These are phyloP conservation scores for Pichia kluyveri DNA, from an alignment of 805 yeast genomes.

Conservation along the genomic window DNA sequence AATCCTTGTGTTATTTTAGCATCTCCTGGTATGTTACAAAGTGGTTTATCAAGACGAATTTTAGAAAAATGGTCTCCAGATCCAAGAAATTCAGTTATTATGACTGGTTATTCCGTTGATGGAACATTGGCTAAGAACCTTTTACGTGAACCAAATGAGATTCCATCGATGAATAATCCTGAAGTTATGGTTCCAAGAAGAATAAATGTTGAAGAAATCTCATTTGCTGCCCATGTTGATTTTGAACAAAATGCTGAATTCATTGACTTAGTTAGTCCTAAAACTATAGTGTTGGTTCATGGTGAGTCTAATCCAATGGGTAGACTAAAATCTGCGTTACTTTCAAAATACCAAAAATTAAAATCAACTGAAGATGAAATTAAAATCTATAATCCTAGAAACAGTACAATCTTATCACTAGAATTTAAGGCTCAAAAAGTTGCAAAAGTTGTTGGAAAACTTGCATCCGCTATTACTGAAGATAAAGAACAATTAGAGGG, in stretches of 20 bases:
- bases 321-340: conserved; percentile 81
- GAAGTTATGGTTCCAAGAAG: conserved; percentile 83
- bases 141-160: conserved; percentile 82
- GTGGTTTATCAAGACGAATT: conserved; percentile 85
- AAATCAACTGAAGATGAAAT: conserved; percentile 87
- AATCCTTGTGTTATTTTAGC: conserved; percentile 97
- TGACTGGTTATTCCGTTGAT: conserved; percentile 97
- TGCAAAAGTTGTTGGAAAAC: conserved; percentile 59
- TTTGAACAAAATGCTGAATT: conserved; percentile 88
- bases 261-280: conserved; percentile 80
- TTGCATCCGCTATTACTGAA: conserved; percentile 38
- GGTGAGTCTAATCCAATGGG: conserved; percentile 99
- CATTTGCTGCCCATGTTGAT: conserved; percentile 99
- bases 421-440: conserved; percentile 76
- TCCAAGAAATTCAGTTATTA: conserved; percentile 72
- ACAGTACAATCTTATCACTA: conserved; percentile 70
- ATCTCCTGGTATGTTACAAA: conserved; percentile 97
- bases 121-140: conserved; percentile 95
- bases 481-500: conserved; percentile 53
- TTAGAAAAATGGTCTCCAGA: conserved; percentile 98
- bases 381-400: conserved; percentile 84
- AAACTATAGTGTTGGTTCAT: conserved; percentile 82
- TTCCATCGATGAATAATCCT: conserved; percentile 74
- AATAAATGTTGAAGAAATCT: conserved; percentile 80
- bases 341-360: conserved; percentile 73